Evolutionary conservation across 768 basidiomycete species (phyloP).

Genomic region (Suillus cothurnatus): DNA sequence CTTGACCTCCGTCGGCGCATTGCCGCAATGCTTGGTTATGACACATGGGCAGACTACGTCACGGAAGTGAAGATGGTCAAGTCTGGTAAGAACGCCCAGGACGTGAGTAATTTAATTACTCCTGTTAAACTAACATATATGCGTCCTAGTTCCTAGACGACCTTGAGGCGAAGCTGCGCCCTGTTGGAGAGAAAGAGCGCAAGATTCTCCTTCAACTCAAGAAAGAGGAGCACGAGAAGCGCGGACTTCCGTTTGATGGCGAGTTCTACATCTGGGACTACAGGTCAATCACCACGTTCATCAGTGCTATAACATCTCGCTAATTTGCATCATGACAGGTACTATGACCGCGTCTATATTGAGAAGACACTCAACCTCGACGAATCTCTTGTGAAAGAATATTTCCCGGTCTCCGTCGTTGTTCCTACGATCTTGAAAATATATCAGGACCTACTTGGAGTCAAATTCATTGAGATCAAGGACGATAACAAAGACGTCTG

Average conservation of each 20-base stretch:
- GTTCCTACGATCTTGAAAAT: constrained; percentile 82
- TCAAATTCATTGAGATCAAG: constrained; percentile 60
- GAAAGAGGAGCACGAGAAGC: constrained; percentile 66
- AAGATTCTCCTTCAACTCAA: constrained; percentile 72
- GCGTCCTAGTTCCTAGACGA: constrained; percentile 69
- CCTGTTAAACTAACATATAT: neutral
- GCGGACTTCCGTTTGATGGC: constrained; percentile 64
- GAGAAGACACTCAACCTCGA: constrained; percentile 72
- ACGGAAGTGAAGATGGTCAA: constrained; percentile 91
- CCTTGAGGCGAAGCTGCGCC: constrained; percentile 70
- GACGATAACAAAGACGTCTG: constrained; percentile 65
- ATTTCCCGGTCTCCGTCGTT: constrained; percentile 85
- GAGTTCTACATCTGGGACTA: constrained; percentile 88
- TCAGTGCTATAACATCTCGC: neutral
- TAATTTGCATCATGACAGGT: constrained; percentile 20
- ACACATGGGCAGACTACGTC: constrained; percentile 82
- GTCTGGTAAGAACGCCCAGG: constrained; percentile 57
- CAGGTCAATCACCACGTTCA: constrained; percentile 53
- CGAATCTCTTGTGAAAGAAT: constrained; percentile 81
- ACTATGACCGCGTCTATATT: constrained; percentile 45
- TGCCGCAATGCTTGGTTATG: constrained; percentile 67
- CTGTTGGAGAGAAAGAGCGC: constrained; percentile 70
- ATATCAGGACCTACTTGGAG: constrained; percentile 81
- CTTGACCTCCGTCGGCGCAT: constrained; percentile 72
- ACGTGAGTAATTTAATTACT: constrained; percentile 39